These are phyloP conservation scores for Arbutus unedo DNA, from an alignment of 148 eudicot species.

Conservation along the genomic window DNA sequence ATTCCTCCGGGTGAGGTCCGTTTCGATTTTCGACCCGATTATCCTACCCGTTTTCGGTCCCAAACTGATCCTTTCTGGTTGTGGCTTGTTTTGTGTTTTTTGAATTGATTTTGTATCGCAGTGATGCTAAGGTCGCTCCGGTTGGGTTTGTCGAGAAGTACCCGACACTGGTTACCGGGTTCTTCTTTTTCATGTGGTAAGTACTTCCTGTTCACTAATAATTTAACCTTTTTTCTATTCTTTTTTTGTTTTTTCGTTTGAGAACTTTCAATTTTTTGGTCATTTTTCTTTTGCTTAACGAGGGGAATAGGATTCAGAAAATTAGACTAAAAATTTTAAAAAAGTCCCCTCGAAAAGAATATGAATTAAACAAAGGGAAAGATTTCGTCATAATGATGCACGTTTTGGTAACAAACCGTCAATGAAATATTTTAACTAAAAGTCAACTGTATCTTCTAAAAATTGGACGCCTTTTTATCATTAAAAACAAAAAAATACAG, in stretches of 20 bases:
- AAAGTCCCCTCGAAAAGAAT: too few relatives aligned
- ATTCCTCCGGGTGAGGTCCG: slow-evolving; percentile 98
- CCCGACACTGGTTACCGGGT: slow-evolving; percentile 78
- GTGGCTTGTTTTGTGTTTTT: background rate
- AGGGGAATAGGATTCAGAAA: too few relatives aligned
- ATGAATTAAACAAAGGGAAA: too few relatives aligned
- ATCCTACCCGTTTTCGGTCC: slow-evolving; percentile 7
- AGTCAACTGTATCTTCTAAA: too few relatives aligned
- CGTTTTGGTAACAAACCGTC: too few relatives aligned
- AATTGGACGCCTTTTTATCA: too few relatives aligned
- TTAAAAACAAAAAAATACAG: too few relatives aligned
- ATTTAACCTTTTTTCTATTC: background rate
- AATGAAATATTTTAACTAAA: too few relatives aligned
- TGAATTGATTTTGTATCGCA: slow-evolving; percentile 19
- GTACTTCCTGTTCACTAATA: background rate
- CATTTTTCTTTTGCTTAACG: too few relatives aligned
- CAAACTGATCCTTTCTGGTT: slow-evolving; percentile 17
- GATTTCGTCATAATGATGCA: too few relatives aligned
- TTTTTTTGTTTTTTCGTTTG: background rate
- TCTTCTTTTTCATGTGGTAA: slow-evolving; percentile 99
- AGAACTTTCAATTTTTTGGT: too few relatives aligned
- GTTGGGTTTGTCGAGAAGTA: slow-evolving; percentile 76
- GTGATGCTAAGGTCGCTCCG: slow-evolving; percentile 63
- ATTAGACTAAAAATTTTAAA: too few relatives aligned
- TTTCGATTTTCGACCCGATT: slow-evolving; percentile 30